These are phyloP conservation scores for Suillus variegatus DNA, from an alignment of 768 basidiomycete genomes.

Conservation along the genomic window DNA sequence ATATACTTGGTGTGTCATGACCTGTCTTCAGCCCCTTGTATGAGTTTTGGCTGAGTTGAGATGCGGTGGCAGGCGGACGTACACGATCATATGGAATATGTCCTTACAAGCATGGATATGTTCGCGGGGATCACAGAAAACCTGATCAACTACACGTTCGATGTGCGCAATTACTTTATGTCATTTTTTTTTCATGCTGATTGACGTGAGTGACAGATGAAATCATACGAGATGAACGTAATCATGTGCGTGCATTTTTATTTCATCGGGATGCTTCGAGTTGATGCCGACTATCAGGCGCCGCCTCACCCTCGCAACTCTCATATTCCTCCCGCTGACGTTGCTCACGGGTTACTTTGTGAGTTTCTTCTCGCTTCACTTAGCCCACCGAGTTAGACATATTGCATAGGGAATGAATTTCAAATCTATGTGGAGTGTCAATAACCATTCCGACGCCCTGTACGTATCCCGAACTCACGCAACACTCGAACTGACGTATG, in stretches of 20 bases:
- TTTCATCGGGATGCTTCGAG: constrained; percentile 2
- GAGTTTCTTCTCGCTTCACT: constrained; percentile 25
- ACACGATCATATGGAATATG: constrained; percentile 75
- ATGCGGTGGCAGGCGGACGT: constrained; percentile 57
- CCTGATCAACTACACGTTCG: constrained; percentile 73
- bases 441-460: constrained; percentile 48
- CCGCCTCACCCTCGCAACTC: constrained; percentile 65
- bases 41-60: constrained; percentile 6
- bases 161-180: constrained; percentile 42
- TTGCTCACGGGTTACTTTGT: constrained; percentile 74
- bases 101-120: constrained; percentile 70
- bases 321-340: constrained; percentile 71
- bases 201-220: constrained; percentile 44
- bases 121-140: constrained; percentile 72
- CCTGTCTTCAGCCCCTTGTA: not conserved
- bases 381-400: constrained; percentile 21
- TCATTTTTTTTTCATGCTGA: not conserved
- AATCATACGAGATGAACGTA: constrained; percentile 75
- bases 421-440: constrained; percentile 47
- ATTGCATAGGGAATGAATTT: constrained; percentile 69
- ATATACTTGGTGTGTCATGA: constrained; percentile 56
- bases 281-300: constrained; percentile 41
- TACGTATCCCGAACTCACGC: constrained; percentile 24
- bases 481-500: constrained; percentile 13
- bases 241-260: constrained; percentile 52